Conservation (phyloP, 805 yeast genomes). For the Saccharomycopsis olivae region DNA sequence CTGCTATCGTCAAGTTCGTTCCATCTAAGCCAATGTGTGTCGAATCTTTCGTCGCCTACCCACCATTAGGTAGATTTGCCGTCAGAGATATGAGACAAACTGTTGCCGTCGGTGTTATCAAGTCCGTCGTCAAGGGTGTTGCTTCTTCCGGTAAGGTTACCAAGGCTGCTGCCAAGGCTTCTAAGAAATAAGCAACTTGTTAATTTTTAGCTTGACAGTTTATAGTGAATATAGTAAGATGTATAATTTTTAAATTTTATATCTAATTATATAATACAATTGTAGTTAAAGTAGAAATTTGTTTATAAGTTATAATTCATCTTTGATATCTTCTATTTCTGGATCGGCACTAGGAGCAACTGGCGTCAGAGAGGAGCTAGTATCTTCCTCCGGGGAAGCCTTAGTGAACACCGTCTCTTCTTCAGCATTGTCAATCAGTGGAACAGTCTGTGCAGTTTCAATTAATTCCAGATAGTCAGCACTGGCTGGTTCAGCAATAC, state of each 20-base stretch:
- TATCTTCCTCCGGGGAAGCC: too few relatives aligned
- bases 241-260: too few relatives aligned
- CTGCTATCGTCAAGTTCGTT: slow-evolving; percentile 85
- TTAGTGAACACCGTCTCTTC: too few relatives aligned
- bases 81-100: slow-evolving; percentile 99
- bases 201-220: too few relatives aligned
- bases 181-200: too few relatives aligned
- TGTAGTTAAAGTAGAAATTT: too few relatives aligned
- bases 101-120: slow-evolving; percentile 99
- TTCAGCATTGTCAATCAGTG: too few relatives aligned
- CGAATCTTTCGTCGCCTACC: slow-evolving; percentile 89
- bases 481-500: too few relatives aligned
- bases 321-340: background rate
- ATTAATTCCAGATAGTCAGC: too few relatives aligned
- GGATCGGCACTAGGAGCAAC: background rate
- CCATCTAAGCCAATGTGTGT: slow-evolving; percentile 91
- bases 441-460: too few relatives aligned
- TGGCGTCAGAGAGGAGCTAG: too few relatives aligned
- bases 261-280: background rate
- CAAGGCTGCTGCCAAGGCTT: slow-evolving; percentile 86
- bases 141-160: slow-evolving; percentile 79
- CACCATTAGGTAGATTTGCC: slow-evolving; percentile 95
- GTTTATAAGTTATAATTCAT: background rate
- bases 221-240: too few relatives aligned
- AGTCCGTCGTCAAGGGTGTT: slow-evolving; percentile 82